Base-by-base conservation (phyloP, 805 yeast species). In the Naumovozyma dairenensis region DNA sequence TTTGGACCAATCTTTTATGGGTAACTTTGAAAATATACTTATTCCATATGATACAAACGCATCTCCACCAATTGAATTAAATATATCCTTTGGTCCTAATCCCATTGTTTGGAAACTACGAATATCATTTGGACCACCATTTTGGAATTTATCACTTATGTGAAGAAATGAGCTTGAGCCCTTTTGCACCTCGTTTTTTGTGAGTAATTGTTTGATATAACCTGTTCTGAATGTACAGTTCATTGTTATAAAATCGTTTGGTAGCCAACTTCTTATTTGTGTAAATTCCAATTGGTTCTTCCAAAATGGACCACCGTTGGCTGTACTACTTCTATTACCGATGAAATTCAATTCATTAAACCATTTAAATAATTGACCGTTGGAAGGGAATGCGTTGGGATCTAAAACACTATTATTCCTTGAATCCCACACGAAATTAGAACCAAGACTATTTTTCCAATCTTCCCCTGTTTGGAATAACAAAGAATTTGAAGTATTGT, bases 61-160 rank as follows among this genome's bases (percentile, higher is more conserved):
- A 38, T 73, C 71, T 5, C 94, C 95, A 5, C 95, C 95, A 4
- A 75, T 42, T 4, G 75, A 64, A 45, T 74, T 77, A 4, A 57
- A 59, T 4, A 59, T 57, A 35, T 71, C 74, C 37, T 74, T 65
- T 1, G 78, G 75, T 10, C 92, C 87, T 22, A 81, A 54, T 1
- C 83, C 73, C 61, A 78, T 78, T 34, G 69, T 62, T 21, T 71
- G 65, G 49, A 80, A 83, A 1, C 87, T 85, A 37, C 80, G 65
- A 19, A 85, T 73, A 34, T 78, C 80, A 35, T 75, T 69, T 10
- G 77, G 71, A 0, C 95, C 96, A 13, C 96, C 94, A 29, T 82
- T 64, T 49, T 77, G 83, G 53, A 87, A 89, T 43, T 82, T 70
- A 55, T 89, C 98, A 51, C 78, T 69, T 20, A 78, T 50, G 48